Evolutionary conservation across 179 eudicot genomes (phyloP), one percentile per base, ranked within the genome.

Genomic region (Nepenthes alata): DNA sequence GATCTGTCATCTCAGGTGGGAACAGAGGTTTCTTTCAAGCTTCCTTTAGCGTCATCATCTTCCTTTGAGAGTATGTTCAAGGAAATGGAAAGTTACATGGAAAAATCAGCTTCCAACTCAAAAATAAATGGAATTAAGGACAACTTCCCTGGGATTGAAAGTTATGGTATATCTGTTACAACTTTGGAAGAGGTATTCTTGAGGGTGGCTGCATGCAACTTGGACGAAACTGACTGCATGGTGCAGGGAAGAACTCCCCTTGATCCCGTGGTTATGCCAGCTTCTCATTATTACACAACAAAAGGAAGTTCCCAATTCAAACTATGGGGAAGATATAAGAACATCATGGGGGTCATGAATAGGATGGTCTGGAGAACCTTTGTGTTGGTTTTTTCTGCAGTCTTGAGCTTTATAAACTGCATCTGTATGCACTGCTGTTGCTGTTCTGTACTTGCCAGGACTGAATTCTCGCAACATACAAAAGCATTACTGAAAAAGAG

Each of bases 111-210:
- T 47, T 74, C 77, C 36, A 62, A 63, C 37, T 59, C 60, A 39
- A 75, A 63, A 76, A 47, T 67, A 25, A 69, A 51, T 58, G 71
- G 65, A 37, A 37, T 7, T 55, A 82, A 80, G 63, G 70, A 69
- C 67, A 60, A 58, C 61, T 70, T 65, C 58, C 59, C 71, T 71
- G 97, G 96, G 72, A 85, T 94, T 72, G 91, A 94, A 79, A 87
- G 97, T 75, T 94, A 87, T 67, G 99, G 99, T 44, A 87, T 94
- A 55, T 90, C 99, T 60, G 95, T 94, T 60, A 94, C 99, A 49
- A 94, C 99, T 59, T 80, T 90, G 72, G 97, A 94, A 76, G 99
- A 94, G 72, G 97, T 94, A 62, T 94, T 94, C 76, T 73, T 94
- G 76, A 87, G 88, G 69, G 99, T 94, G 59, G 95, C 97, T 64